Base-by-base conservation (phyloP, 176 grass and related monocot species). In the Aegilops tauschii region DNA sequence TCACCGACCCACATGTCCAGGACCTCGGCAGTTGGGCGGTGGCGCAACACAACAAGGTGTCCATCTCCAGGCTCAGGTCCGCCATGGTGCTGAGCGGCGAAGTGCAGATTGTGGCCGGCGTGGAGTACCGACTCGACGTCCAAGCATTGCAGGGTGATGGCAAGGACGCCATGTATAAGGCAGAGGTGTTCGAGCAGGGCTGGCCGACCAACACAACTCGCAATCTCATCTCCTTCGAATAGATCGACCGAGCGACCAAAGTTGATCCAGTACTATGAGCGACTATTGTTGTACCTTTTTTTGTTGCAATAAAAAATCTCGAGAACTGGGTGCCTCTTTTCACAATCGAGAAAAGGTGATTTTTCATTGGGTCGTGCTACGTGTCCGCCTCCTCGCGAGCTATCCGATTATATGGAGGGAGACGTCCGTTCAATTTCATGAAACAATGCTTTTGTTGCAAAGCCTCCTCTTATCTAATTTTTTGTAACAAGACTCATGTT, bases 121-220 rank as follows among this genome's bases (percentile, higher is more conserved):
- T 80, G 16, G 90, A 83, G 30, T 94, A 94, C 77, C 84, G 67
- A 2, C 58, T 95, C 25, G 30, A 34, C 25, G 21, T 95, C 1
- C 28, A 70, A 27, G 80, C 90, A 13, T 50, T 14, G 8, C 29
- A 30, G 12, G n/a, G 0, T 2, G 14, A 9, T 2, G 93, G 77
- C 32, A 56, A 30, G 5, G 12, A 12, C 5, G 44, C 14, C 12
- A 30, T 39, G 70, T 95, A 95, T 54, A 42, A 78, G 75, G 90
- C 79, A 0, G 79, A 29, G 36, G 78, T 80, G 61, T 66, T 45
- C 37, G 61, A 66, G 61, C 23, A 31, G 78, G 59, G 18, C 61
- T 23, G 56, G 17, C 8, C 35, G 36, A 44, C 9, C 37, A 66
- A 4, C 16, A 31, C 25, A 39, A 5, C 12, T 4, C 23, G 61